Percentiles rank a stretch among this genome's conserved stretches.
Evolutionary conservation across 139 green algal species (phyloP).

Genomic region (Pleodorina starrii): DNA sequence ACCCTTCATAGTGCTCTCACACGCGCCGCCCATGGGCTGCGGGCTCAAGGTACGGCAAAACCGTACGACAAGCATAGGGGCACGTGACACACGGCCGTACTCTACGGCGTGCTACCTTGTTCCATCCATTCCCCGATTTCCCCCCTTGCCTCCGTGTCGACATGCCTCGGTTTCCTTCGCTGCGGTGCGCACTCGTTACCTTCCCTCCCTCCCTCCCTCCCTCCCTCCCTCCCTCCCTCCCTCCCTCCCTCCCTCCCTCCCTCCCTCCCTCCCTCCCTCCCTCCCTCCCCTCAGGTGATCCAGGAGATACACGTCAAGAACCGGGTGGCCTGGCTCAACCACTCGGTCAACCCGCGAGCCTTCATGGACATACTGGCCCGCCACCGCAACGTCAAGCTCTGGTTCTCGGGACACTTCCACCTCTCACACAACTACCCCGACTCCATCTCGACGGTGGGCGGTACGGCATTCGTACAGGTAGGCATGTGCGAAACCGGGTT

Average conservation of each 20-base stretch:
- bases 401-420: constrained; percentile 77
- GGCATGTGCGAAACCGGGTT: too few species aligned
- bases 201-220: too few species aligned
- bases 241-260: too few species aligned
- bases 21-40: constrained; percentile 84
- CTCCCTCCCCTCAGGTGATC: constrained; percentile 59
- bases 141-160: too few species aligned
- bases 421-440: constrained; percentile 85
- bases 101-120: too few species aligned
- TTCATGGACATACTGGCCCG: constrained; percentile 75
- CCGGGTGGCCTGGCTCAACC: constrained; percentile 79
- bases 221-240: too few species aligned
- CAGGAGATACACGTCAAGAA: constrained; percentile 92
- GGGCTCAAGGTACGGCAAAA: constrained; percentile 87
- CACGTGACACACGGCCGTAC: too few species aligned
- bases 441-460: constrained; percentile 74
- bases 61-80: too few species aligned
- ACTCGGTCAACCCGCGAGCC: constrained; percentile 59
- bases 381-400: constrained; percentile 40
- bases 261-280: not conserved
- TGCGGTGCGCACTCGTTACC: too few species aligned
- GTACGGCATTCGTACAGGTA: constrained; percentile 82
- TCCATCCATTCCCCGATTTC: too few species aligned
- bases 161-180: too few species aligned
- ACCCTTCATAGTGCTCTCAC: constrained; percentile 82